Percentiles rank a stretch among this genome's conserved stretches.
Conservation (phyloP, 257 asterid genomes). For the Nicotiana tomentosiformis region DNA sequence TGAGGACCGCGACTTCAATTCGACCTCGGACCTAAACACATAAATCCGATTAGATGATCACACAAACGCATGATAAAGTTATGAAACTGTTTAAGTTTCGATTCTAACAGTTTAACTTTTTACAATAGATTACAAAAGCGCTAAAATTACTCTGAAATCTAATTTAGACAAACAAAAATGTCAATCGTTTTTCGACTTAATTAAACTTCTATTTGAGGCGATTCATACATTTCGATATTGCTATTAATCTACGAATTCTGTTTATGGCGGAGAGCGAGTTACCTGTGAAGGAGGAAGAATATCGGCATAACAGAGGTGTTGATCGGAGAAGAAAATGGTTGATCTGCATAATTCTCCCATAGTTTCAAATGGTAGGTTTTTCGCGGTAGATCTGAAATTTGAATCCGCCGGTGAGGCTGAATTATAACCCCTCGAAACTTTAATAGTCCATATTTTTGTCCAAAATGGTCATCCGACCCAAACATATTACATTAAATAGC, state of each 20-base stretch:
- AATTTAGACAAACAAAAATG: no score
- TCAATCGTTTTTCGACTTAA: no score
- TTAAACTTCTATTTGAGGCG: neutral
- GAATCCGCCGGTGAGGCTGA: neutral
- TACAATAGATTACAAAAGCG: no score
- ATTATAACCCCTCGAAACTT: no score
- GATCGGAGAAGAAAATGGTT: slow-evolving; percentile 79
- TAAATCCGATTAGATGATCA: neutral
- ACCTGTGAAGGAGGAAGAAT: slow-evolving; percentile 67
- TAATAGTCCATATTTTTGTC: no score
- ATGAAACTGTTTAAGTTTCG: no score
- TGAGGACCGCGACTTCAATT: slow-evolving; percentile 76
- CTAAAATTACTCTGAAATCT: no score
- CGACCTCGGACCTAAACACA: slow-evolving; percentile 72
- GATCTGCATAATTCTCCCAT: slow-evolving; percentile 68
- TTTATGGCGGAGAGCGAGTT: neutral
- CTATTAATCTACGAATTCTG: neutral
- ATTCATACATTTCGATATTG: neutral
- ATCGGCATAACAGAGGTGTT: slow-evolving; percentile 74
- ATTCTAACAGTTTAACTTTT: no score
- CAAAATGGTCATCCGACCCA: no score
- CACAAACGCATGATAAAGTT: neutral
- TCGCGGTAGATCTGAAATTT: neutral
- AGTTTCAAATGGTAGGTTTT: neutral
- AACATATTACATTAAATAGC: no score